Evolutionary conservation across 2,329 filamentous ascomycete genomes (phyloP).

Genomic region (Berkeleyomyces basicola): DNA sequence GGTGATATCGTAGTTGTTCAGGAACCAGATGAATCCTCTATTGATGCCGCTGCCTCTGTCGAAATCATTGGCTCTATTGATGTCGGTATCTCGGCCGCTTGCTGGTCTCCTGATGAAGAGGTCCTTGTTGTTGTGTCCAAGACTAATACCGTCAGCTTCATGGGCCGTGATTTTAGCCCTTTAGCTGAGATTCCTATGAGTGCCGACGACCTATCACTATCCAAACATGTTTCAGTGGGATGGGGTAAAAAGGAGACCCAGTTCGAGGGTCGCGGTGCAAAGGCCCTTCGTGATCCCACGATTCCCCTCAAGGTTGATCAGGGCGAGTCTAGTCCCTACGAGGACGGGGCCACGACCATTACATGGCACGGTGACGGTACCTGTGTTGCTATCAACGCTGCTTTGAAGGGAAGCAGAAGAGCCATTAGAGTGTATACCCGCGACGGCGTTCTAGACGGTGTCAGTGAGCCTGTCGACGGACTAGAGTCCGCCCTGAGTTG

Average conservation of each 20-base stretch:
- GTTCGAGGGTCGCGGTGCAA: constrained; percentile 81
- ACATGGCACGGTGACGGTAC: constrained; percentile 93
- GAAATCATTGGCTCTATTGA: constrained; percentile 94
- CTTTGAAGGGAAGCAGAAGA: constrained; percentile 53
- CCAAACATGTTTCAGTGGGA: constrained; percentile 85
- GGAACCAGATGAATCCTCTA: constrained; percentile 33
- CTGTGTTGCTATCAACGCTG: constrained; percentile 70
- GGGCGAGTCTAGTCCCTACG: constrained; percentile 56
- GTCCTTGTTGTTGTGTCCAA: constrained; percentile 70
- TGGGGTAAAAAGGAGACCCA: constrained; percentile 99
- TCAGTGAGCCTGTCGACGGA: constrained; percentile 85
- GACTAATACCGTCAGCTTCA: constrained; percentile 65
- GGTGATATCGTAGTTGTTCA: constrained; percentile 80
- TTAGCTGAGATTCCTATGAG: constrained; percentile 59
- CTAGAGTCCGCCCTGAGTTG: constrained; percentile 80
- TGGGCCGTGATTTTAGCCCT: constrained; percentile 82
- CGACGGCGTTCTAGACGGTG: constrained; percentile 79
- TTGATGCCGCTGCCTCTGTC: constrained; percentile 38
- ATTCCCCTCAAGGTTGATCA: constrained; percentile 85
- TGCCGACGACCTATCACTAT: constrained; percentile 65
- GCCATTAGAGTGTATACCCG: constrained; percentile 80
- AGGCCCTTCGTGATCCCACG: constrained; percentile 78
- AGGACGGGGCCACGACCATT: constrained; percentile 55
- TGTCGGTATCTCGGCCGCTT: constrained; percentile 72
- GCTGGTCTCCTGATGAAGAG: constrained; percentile 93